phyloP scores from a whole-genome alignment of 192 early-diverging fungal species.

The Gaertneriomyces semiglobifer region DNA sequence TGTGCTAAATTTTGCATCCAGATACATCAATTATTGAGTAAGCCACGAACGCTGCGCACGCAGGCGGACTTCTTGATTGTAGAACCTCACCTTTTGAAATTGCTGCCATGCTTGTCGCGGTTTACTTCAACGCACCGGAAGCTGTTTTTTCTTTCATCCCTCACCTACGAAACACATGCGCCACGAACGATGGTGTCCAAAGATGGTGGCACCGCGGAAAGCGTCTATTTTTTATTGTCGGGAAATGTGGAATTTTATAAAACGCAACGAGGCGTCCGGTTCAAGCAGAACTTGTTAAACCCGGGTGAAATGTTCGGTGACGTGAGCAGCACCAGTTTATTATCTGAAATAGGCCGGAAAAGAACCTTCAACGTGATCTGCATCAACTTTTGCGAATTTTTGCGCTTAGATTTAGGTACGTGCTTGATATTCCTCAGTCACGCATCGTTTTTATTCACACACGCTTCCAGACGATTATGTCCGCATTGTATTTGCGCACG shows the following conservation, averaged over 20 bases:
- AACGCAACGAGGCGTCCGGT: slow-evolving; percentile 14
- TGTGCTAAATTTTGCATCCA: neutral
- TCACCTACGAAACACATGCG: slow-evolving; percentile 25
- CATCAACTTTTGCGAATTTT: slow-evolving; percentile 17
- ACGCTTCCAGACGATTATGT: slow-evolving; percentile 23
- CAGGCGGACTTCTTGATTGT: slow-evolving; percentile 5
- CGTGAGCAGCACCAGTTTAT: neutral
- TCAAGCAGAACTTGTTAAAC: slow-evolving; percentile 17
- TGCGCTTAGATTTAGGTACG: slow-evolving; percentile 28
- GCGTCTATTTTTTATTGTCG: slow-evolving; percentile 16
- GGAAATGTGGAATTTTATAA: slow-evolving; percentile 21
- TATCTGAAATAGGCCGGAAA: neutral
- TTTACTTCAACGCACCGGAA: slow-evolving; percentile 20
- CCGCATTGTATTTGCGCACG: slow-evolving; percentile 20
- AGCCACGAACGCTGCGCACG: slow-evolving; percentile 7
- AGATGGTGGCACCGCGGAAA: slow-evolving; percentile 22
- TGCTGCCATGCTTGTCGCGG: slow-evolving; percentile 6
- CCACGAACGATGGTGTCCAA: slow-evolving; percentile 13
- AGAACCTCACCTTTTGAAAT: slow-evolving; percentile 8
- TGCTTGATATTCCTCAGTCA: neutral
- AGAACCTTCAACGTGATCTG: slow-evolving; percentile 16
- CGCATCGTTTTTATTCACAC: neutral
- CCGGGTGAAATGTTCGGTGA: slow-evolving; percentile 14
- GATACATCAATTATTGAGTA: slow-evolving; percentile 19
- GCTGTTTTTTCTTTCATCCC: slow-evolving; percentile 10